phyloP scores from a whole-genome alignment of 768 basidiomycete genomes.

The Boletus subparvulus region DNA sequence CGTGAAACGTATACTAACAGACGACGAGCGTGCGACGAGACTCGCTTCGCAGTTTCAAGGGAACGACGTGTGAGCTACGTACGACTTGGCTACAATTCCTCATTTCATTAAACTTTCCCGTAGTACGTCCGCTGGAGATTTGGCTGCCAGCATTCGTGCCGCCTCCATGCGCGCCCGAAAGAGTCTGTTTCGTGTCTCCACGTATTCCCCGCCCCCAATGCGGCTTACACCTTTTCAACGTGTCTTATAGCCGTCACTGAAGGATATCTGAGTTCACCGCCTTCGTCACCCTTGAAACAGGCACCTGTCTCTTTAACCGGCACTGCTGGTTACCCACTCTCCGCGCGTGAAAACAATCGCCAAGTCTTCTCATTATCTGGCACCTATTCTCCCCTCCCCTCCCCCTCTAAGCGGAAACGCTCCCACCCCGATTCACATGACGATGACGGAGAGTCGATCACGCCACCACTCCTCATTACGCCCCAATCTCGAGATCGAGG shows the following conservation, averaged over 20 bases:
- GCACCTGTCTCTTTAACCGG: constrained; percentile 20
- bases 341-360: constrained; percentile 56
- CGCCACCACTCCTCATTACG: constrained; percentile 14
- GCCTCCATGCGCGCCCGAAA: constrained; percentile 60
- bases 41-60: constrained; percentile 24
- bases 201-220: constrained; percentile 23
- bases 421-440: constrained; percentile 20
- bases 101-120: constrained; percentile 10
- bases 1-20: constrained; percentile 38
- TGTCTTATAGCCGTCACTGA: constrained; percentile 52
- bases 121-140: constrained; percentile 47
- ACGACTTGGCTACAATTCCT: constrained; percentile 8
- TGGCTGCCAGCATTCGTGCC: constrained; percentile 53
- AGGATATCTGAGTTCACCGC: constrained; percentile 54
- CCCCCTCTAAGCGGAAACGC: constrained; percentile 39
- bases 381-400: constrained; percentile 31
- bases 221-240: constrained; percentile 30
- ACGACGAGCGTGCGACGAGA: constrained; percentile 28
- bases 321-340: constrained; percentile 43
- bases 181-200: constrained; percentile 41
- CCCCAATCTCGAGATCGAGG: constrained; percentile 26
- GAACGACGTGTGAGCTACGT: constrained; percentile 25
- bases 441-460: constrained; percentile 20
- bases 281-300: constrained; percentile 33
- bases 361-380: constrained; percentile 44